Base-by-base conservation (phyloP, 768 basidiomycete species). In the Wakefieldia striispora region DNA sequence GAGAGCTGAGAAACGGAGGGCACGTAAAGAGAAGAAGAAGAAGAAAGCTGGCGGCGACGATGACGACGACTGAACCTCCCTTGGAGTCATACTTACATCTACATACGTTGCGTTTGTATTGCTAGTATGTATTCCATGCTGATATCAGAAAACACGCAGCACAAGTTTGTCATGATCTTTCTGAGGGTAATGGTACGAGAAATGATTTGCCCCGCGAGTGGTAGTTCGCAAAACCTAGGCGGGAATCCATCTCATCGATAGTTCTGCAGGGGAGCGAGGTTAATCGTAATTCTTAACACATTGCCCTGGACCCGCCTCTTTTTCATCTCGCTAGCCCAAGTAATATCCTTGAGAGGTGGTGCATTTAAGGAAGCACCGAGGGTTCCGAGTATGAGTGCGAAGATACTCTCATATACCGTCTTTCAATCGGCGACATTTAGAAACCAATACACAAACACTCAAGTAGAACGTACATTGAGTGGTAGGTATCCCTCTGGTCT, bases 321-420 rank as follows among this genome's bases (percentile, higher is more conserved):
- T 58, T 78, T 79, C 91, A 93, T 93, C 70, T 95, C 91, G 58
- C 87, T 90, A 16, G 88, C 80, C 91, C 90, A 94, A 29, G 86
- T 86, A 51, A 92, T 88, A 59, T 91, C 88, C 57, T 85, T 89
- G 29, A 92, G 69, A 27, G 74, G 64, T 1, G 88, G 80, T 7
- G 85, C 76, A 55, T 79, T 84, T 51, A 88, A 58, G n/a, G 82
- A 80, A 27, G 88, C 86, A 7, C 89, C 91, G 3, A 91, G 50
- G 17, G 81, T 83, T 19, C 89, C 88, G 10, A 86, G 52, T n/a
- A 83, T 57, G 17, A 91, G 72, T 1, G 82, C 79, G 45, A 82
- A 38, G 20, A 89, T 58, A 11, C 83, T 78, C 66, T 93, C 88
- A 29, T 84, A 45, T 17, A 86, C 67, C 45, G 86, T 82, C 90